phyloP scores from a whole-genome alignment of 108 stramenopile species.

The Cyclotella sp. region DNA sequence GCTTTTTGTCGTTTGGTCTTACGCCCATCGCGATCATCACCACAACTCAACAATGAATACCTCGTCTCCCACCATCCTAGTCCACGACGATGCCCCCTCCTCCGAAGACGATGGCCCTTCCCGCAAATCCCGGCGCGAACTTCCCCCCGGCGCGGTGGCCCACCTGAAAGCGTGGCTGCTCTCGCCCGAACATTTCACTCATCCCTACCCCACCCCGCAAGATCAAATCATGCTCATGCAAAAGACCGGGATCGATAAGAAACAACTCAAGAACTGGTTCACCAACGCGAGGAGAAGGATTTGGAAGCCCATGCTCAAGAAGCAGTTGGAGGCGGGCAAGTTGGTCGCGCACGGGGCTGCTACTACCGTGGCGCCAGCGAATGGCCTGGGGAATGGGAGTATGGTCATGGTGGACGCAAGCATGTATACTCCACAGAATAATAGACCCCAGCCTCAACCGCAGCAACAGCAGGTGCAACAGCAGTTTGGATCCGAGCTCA shows the following conservation, averaged over 20 bases:
- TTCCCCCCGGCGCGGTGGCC: conserved; percentile 89
- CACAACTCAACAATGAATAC: conserved; percentile 5
- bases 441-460: conserved; percentile 15
- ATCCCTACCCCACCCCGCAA: conserved; percentile 93
- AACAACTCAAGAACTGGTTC: conserved; percentile 97
- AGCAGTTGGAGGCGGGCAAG: conserved; percentile 89
- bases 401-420: conserved; percentile 37
- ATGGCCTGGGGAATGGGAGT: conserved; percentile 19
- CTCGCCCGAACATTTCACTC: conserved; percentile 90
- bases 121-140: conserved; percentile 88
- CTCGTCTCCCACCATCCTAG: conserved; percentile 1
- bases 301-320: conserved; percentile 96
- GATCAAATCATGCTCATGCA: conserved; percentile 93
- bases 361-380: conserved; percentile 45
- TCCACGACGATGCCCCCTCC: conserved; percentile 19
- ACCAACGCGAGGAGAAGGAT: conserved; percentile 94
- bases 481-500: conserved; percentile 12
- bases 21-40: background rate
- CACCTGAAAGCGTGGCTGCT: conserved; percentile 92
- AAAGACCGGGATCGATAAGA: conserved; percentile 94
- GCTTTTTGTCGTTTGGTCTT: background rate
- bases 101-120: conserved; percentile 25
- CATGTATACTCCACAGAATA: conserved; percentile 22
- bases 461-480: conserved; percentile 20
- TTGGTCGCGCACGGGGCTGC: conserved; percentile 62